These are phyloP conservation scores for Populus simonii DNA, from an alignment of 345 rosid species.

Conservation along the genomic window DNA sequence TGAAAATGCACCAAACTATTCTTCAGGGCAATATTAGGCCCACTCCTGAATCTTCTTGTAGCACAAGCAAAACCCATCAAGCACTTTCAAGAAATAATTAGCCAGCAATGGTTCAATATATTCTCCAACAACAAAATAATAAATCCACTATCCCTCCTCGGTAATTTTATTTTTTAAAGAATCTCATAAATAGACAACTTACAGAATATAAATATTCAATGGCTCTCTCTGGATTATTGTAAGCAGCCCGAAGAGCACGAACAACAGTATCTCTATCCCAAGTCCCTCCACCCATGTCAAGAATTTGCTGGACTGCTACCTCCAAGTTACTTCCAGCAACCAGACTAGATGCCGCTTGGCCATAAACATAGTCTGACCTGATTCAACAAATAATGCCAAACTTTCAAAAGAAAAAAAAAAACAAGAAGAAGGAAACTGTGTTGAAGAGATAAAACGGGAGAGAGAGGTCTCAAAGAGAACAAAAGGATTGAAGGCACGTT, in stretches of 20 bases:
- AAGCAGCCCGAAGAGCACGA: constrained; percentile 93
- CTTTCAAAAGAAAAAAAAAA: neutral
- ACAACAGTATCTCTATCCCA: constrained; percentile 89
- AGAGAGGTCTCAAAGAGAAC: neutral
- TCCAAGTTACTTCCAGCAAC: constrained; percentile 83
- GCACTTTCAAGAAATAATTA: neutral
- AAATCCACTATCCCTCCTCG: no score
- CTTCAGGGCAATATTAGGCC: neutral
- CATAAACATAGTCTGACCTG: constrained; percentile 63
- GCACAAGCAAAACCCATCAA: neutral
- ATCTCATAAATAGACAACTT: constrained; percentile 20
- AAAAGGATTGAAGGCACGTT: neutral
- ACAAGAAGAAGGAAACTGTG: neutral
- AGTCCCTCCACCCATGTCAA: constrained; percentile 94
- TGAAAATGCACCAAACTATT: neutral
- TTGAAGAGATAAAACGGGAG: neutral
- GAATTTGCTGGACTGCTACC: constrained; percentile 78
- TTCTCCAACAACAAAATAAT: neutral
- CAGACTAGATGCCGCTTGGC: constrained; percentile 83
- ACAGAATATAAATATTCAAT: constrained; percentile 93
- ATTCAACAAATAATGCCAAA: neutral
- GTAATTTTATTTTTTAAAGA: neutral
- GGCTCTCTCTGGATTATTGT: constrained; percentile 93
- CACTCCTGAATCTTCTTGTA: neutral
- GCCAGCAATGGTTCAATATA: neutral